Evolutionary conservation across 2,329 filamentous ascomycete genomes (phyloP), one percentile per base, ranked within the genome.

Genomic region (Endocalyx cinctus): DNA sequence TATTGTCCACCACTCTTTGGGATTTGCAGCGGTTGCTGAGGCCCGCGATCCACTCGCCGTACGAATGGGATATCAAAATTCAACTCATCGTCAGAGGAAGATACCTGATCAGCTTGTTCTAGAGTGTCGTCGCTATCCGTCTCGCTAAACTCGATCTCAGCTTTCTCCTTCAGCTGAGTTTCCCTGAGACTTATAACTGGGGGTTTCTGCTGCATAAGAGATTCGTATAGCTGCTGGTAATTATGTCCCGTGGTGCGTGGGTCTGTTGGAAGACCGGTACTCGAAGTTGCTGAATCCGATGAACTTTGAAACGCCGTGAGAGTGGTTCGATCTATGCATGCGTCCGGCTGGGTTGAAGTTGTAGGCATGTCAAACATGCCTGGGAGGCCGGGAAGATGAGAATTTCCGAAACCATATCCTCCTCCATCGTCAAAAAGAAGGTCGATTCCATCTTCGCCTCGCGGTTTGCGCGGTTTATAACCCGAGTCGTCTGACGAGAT

Each of bases 1-100:
- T n/a, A n/a, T n/a, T n/a, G n/a, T n/a, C n/a, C n/a, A n/a, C n/a
- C n/a, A n/a, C n/a, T n/a, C n/a, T n/a, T n/a, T n/a, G n/a, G n/a
- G n/a, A n/a, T n/a, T n/a, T n/a, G n/a, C n/a, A n/a, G n/a, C n/a
- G n/a, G n/a, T n/a, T n/a, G n/a, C n/a, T n/a, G n/a, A n/a, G n/a
- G n/a, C n/a, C n/a, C n/a, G n/a, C n/a, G n/a, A n/a, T n/a, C n/a
- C n/a, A n/a, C n/a, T n/a, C n/a, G n/a, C n/a, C 50, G 47, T 18
- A 29, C 46, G 18, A 37, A 29, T 4, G 49, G 50, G 20, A 52
- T 52, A 13, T 52, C 50, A 10, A 48, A 50, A 18, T 44, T 52
- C 6, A 50, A 17, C 5, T 46, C 49, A 5, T 51, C 47, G 11
- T 53, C 49, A 3, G 46, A 52, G 10, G 37, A 44, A 6, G 41